These are phyloP conservation scores for Gastrolobium villosum DNA, from an alignment of 306 rosid species.

Conservation along the genomic window DNA sequence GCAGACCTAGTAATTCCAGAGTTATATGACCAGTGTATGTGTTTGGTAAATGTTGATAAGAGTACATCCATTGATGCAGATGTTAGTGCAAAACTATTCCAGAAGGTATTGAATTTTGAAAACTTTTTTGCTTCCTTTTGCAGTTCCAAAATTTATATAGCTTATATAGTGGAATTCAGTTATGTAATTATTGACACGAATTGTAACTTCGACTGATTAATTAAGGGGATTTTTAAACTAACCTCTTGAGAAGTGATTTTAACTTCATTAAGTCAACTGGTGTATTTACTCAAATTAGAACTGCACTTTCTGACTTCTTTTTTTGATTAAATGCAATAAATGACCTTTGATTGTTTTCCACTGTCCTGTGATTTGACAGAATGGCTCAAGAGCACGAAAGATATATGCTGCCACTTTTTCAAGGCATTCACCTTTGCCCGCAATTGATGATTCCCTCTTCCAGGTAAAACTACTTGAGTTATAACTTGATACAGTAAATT, in stretches of 20 bases:
- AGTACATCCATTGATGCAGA: slow-evolving; percentile 58
- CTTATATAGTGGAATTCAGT: background rate
- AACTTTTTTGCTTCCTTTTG: slow-evolving; percentile 16
- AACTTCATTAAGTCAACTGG: background rate
- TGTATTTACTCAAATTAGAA: background rate
- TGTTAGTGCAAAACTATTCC: slow-evolving; percentile 52
- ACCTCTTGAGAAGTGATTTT: background rate
- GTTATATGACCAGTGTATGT: slow-evolving; percentile 75
- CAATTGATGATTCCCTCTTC: slow-evolving; percentile 66
- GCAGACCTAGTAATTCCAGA: slow-evolving; percentile 69
- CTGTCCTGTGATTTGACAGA: slow-evolving; percentile 62
- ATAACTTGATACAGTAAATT: background rate
- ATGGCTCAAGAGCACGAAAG: slow-evolving; percentile 59
- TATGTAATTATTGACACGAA: background rate
- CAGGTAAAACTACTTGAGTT: slow-evolving; percentile 64
- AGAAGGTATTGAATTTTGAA: slow-evolving; percentile 63
- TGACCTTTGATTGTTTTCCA: slow-evolving; percentile 2
- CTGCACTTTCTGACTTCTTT: background rate
- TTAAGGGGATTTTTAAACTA: background rate
- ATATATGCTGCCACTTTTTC: slow-evolving; percentile 54
- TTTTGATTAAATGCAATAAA: slow-evolving; percentile 7
- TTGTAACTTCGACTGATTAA: background rate
- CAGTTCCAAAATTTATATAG: background rate
- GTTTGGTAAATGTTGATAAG: slow-evolving; percentile 60
- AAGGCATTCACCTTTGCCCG: slow-evolving; percentile 66